phyloP scores from a whole-genome alignment of 495 filamentous ascomycete species.

The Aspergillus coremiiformis region DNA sequence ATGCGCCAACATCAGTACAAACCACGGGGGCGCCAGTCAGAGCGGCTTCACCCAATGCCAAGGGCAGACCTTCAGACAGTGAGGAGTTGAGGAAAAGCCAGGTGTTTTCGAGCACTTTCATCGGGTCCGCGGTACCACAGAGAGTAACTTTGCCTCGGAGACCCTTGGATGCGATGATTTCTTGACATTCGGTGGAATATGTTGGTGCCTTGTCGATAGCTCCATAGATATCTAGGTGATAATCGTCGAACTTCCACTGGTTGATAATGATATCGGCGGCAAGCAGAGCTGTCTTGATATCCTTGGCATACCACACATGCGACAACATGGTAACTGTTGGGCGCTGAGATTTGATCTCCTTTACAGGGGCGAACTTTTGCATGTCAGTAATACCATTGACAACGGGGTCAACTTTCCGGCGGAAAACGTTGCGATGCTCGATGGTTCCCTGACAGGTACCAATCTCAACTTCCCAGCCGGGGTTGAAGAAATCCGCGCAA shows the following conservation, averaged over 20 bases:
- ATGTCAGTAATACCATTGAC: slow-evolving; percentile 63
- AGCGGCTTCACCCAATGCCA: slow-evolving; percentile 60
- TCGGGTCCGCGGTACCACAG: slow-evolving; percentile 49
- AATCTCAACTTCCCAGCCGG: slow-evolving; percentile 60
- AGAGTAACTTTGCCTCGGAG: slow-evolving; percentile 47
- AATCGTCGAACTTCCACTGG: slow-evolving; percentile 58
- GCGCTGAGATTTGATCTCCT: slow-evolving; percentile 47
- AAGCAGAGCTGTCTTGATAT: slow-evolving; percentile 56
- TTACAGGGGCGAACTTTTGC: slow-evolving; percentile 54
- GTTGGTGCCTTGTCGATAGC: slow-evolving; percentile 53
- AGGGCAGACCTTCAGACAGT: slow-evolving; percentile 56
- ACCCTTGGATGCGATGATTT: slow-evolving; percentile 55
- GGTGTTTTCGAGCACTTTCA: slow-evolving; percentile 50
- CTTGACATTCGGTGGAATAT: slow-evolving; percentile 54
- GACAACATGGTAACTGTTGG: slow-evolving; percentile 61
- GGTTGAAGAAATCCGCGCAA: slow-evolving; percentile 61
- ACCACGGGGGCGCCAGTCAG: slow-evolving; percentile 58
- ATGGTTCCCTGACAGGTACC: slow-evolving; percentile 52
- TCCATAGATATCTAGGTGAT: slow-evolving; percentile 56
- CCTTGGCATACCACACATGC: slow-evolving; percentile 59
- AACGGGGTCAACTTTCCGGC: slow-evolving; percentile 58
- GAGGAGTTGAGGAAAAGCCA: slow-evolving; percentile 66
- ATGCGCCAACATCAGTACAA: slow-evolving; percentile 59
- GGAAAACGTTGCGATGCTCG: slow-evolving; percentile 52
- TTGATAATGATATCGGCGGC: slow-evolving; percentile 61